A percentile compares a stretch with the other conserved stretches of the same genome.
Evolutionary conservation across 331 rosid genomes (phyloP).

Genomic region (Quercus lobata): DNA sequence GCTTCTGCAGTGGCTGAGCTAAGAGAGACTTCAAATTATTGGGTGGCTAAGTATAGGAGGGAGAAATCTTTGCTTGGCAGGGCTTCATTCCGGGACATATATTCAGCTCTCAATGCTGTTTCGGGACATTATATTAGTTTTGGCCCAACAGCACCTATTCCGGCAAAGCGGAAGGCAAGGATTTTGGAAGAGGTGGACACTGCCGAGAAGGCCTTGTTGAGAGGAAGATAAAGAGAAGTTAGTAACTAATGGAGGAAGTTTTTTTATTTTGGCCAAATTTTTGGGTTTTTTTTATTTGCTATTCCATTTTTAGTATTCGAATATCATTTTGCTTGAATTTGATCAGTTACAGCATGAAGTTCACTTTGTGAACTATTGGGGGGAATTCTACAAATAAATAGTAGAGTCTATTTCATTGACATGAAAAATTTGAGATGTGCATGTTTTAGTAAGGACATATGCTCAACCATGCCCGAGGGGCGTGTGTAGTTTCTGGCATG

Average conservation of each 20-base stretch:
- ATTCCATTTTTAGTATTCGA: not conserved
- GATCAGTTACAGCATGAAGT: not conserved
- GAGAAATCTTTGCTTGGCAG: slow-evolving; percentile 80
- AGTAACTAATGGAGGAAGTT: not conserved
- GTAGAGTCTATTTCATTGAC: not conserved
- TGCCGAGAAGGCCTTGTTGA: slow-evolving; percentile 71
- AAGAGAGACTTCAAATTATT: slow-evolving; percentile 67
- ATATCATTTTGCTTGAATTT: not conserved
- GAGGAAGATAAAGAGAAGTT: slow-evolving; percentile 59
- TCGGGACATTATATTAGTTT: slow-evolving; percentile 92
- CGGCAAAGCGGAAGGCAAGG: slow-evolving; percentile 73
- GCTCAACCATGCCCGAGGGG: too few species aligned
- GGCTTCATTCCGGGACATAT: slow-evolving; percentile 81
- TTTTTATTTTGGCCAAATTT: not conserved
- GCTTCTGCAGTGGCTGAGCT: slow-evolving; percentile 74
- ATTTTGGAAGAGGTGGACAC: slow-evolving; percentile 87
- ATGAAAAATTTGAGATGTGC: not conserved
- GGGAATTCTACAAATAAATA: not conserved
- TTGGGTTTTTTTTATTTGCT: not conserved
- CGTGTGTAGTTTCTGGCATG: too few species aligned
- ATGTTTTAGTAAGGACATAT: not conserved
- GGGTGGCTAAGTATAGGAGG: slow-evolving; percentile 95
- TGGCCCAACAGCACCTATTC: slow-evolving; percentile 93
- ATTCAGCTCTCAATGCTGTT: slow-evolving; percentile 87
- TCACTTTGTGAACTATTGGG: too few species aligned